phyloP scores from a whole-genome alignment of 441 rosid species.

The Populus tomentosa region DNA sequence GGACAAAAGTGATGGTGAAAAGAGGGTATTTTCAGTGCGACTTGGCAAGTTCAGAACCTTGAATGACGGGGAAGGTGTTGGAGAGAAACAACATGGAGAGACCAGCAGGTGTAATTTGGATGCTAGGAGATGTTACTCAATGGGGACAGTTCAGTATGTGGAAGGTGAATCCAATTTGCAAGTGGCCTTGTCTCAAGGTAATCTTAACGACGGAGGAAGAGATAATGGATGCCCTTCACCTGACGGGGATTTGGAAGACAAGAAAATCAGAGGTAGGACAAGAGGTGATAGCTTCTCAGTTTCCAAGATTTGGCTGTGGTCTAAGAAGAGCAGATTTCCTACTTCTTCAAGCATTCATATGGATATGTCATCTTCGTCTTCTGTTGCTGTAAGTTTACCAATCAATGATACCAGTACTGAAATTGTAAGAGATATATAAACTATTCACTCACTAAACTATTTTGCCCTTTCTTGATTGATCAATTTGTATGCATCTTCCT shows the following conservation, averaged over 20 bases:
- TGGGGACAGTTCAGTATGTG: constrained; percentile 67
- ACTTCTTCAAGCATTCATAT: constrained; percentile 13
- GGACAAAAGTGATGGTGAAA: constrained; percentile 24
- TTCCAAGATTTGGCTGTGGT: constrained; percentile 75
- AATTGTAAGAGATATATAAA: background rate
- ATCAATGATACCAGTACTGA: constrained; percentile 10
- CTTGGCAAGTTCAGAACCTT: constrained; percentile 53
- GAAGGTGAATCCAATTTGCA: constrained; percentile 40
- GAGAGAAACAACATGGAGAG: constrained; percentile 31
- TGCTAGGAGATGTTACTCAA: constrained; percentile 68
- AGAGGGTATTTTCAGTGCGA: constrained; percentile 49
- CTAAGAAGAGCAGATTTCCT: constrained; percentile 36
- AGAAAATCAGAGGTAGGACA: constrained; percentile 34
- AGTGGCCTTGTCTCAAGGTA: constrained; percentile 32
- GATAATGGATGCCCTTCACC: constrained; percentile 7
- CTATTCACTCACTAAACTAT: background rate
- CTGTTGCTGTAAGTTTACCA: constrained; percentile 16
- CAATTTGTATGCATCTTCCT: background rate
- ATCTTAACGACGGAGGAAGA: background rate
- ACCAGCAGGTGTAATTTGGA: constrained; percentile 36
- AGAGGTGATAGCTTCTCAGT: constrained; percentile 53
- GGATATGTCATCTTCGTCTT: constrained; percentile 10
- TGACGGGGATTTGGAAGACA: constrained; percentile 30
- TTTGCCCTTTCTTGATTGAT: background rate
- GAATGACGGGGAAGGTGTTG: constrained; percentile 23